A percentile compares a stretch with the other conserved stretches of the same genome.
phyloP scores from a whole-genome alignment of 2,329 filamentous ascomycete species.

The Botrytis pseudocinerea region DNA sequence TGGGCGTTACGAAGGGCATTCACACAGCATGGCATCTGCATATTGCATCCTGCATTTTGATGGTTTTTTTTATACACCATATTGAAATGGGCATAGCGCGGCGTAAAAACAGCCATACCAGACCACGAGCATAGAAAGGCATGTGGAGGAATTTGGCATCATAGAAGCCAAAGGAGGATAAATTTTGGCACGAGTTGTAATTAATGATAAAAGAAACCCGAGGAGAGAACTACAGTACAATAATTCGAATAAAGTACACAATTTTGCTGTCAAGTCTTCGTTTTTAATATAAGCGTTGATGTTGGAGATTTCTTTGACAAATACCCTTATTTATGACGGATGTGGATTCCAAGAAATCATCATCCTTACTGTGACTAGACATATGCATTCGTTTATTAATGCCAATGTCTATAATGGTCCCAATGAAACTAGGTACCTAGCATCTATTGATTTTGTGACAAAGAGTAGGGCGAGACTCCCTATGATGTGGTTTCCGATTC shows the following conservation, averaged over 20 bases:
- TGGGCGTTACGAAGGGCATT: constrained; percentile 5
- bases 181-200: constrained; percentile 14
- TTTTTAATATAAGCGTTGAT: not conserved
- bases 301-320: not conserved
- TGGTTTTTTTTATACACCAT: not conserved
- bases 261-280: not conserved
- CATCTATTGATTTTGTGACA: not conserved
- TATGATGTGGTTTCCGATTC: not conserved
- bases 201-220: not conserved
- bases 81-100: constrained; percentile 18
- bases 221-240: not conserved
- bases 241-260: not conserved
- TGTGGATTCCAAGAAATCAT: not conserved
- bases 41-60: constrained; percentile 12
- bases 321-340: not conserved
- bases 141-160: constrained; percentile 18
- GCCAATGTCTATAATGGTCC: not conserved
- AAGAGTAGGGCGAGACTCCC: not conserved
- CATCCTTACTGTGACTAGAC: not conserved
- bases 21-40: constrained; percentile 3
- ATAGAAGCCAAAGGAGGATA: constrained; percentile 1
- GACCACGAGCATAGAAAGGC: constrained; percentile 11
- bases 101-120: constrained; percentile 15
- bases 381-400: not conserved
- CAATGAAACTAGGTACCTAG: not conserved